Evolutionary conservation across 352 stramenopile genomes (phyloP).

Genomic region (Phytophthora megakarya): DNA sequence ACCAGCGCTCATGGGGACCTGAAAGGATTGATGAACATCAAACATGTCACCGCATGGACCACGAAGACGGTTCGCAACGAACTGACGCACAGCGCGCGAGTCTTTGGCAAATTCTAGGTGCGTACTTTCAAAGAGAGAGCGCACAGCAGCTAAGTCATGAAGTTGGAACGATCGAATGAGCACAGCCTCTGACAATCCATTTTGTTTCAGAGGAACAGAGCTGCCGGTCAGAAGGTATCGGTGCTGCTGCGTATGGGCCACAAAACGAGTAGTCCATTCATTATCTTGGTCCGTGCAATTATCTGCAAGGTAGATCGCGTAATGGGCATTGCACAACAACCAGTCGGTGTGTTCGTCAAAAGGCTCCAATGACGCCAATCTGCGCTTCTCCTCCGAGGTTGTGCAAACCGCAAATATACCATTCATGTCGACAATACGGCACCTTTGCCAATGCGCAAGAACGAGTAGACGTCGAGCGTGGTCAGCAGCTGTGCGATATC

Average conservation of each 20-base stretch:
- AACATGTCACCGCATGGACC: constrained; percentile 54
- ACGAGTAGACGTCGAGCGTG: constrained; percentile 45
- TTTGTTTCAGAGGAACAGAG: background rate
- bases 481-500: constrained; percentile 44
- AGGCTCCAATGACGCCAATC: constrained; percentile 52
- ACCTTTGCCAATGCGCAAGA: constrained; percentile 40
- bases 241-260: constrained; percentile 21
- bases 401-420: constrained; percentile 48
- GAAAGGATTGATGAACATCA: constrained; percentile 52
- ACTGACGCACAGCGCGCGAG: constrained; percentile 71
- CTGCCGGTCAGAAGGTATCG: constrained; percentile 30
- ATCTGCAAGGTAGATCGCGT: constrained; percentile 61
- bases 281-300: constrained; percentile 25
- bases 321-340: constrained; percentile 69
- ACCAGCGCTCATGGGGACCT: constrained; percentile 14
- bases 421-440: constrained; percentile 72
- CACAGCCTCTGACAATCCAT: constrained; percentile 3
- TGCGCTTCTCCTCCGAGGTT: constrained; percentile 44
- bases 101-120: constrained; percentile 55
- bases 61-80: constrained; percentile 62
- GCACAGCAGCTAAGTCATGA: constrained; percentile 48
- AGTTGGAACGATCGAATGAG: constrained; percentile 60
- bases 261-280: constrained; percentile 40
- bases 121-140: constrained; percentile 62
- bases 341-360: constrained; percentile 80